phyloP scores from a whole-genome alignment of 805 yeast species.

The Nakazawaea wyomingensis region DNA sequence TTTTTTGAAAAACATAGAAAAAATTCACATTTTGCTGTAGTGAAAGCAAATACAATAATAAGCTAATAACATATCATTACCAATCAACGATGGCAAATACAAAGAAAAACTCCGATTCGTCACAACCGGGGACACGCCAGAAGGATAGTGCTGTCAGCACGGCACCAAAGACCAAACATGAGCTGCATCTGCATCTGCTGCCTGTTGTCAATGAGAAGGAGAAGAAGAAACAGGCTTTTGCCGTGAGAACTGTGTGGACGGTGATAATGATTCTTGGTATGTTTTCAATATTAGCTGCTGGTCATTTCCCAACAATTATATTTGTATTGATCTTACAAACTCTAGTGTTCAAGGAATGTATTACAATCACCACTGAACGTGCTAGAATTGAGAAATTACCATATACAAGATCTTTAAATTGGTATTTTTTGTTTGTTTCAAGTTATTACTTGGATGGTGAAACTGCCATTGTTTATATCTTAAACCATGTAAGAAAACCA shows the following conservation, averaged over 20 bases:
- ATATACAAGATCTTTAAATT: conserved; percentile 75
- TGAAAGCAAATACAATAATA: too few relatives aligned
- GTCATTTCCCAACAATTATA: conserved; percentile 76
- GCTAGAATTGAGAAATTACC: conserved; percentile 84
- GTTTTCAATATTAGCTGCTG: conserved; percentile 67
- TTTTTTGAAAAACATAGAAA: too few relatives aligned
- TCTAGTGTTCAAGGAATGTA: conserved; percentile 86
- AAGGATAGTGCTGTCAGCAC: too few relatives aligned
- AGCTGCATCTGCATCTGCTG: not conserved
- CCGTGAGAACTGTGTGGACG: conserved; percentile 90
- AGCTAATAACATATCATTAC: too few relatives aligned
- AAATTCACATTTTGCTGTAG: too few relatives aligned
- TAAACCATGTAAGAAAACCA: conserved; percentile 14
- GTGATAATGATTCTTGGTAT: conserved; percentile 81
- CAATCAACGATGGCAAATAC: conserved; percentile 6
- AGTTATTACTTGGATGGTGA: conserved; percentile 88
- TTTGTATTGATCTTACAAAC: conserved; percentile 72
- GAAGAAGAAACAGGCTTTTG: conserved; percentile 74
- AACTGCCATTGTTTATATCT: conserved; percentile 65
- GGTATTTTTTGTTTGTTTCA: conserved; percentile 89
- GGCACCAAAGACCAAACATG: not conserved
- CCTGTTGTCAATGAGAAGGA: conserved; percentile 37
- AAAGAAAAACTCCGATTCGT: not conserved
- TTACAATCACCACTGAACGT: conserved; percentile 69
- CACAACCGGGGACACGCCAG: not conserved